Evolutionary conservation across 2,329 filamentous ascomycete species (phyloP).

Genomic region (Neonectria faginata): DNA sequence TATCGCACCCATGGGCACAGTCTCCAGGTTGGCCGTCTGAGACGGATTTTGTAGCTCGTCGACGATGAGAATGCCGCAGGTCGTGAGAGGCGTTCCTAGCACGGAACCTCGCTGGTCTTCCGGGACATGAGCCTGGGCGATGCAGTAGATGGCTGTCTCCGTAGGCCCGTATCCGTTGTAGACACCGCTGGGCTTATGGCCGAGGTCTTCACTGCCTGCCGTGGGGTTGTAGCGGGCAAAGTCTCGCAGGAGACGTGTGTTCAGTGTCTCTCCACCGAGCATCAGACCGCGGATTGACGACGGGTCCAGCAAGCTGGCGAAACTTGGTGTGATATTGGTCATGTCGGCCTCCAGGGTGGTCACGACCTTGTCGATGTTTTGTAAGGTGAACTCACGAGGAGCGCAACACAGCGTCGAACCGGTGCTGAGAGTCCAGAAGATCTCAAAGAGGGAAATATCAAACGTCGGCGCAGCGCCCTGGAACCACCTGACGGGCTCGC

Average conservation of each 20-base stretch:
- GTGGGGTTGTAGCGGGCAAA: neutral
- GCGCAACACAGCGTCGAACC: constrained; percentile 52
- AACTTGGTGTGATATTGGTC: constrained; percentile 54
- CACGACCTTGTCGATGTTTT: constrained; percentile 38
- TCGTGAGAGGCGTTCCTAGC: constrained; percentile 51
- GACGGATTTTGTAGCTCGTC: neutral
- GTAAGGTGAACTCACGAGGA: constrained; percentile 44
- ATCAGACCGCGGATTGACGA: constrained; percentile 44
- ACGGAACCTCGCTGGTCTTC: constrained; percentile 48
- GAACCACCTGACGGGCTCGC: constrained; percentile 49
- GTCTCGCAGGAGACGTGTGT: neutral
- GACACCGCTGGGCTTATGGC: constrained; percentile 39
- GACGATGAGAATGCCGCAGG: constrained; percentile 53
- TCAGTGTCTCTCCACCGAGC: neutral
- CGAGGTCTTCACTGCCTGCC: constrained; percentile 26
- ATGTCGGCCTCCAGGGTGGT: constrained; percentile 50
- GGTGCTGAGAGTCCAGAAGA: constrained; percentile 80
- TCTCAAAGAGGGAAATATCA: constrained; percentile 85
- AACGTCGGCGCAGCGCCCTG: constrained; percentile 62
- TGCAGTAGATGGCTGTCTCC: constrained; percentile 43
- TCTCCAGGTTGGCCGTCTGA: constrained; percentile 35
- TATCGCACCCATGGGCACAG: constrained; percentile 74
- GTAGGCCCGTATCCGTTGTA: constrained; percentile 47
- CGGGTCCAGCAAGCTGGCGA: constrained; percentile 50
- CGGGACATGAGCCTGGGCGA: constrained; percentile 36